Conservation (phyloP, 1,284 basidiomycete species). For the Pisolithus thermaeus region DNA sequence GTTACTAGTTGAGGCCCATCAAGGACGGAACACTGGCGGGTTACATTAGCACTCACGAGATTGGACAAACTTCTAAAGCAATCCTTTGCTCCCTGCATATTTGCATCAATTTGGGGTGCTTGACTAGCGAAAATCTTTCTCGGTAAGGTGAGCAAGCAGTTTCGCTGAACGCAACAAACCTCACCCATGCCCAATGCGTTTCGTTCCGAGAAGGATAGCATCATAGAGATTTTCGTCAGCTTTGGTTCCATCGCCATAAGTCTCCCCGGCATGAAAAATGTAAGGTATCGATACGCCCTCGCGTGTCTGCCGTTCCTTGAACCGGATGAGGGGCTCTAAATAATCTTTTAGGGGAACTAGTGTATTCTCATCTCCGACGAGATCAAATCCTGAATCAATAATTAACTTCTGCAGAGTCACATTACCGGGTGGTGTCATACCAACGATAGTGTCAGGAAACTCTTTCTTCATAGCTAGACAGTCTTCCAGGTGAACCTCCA, state of each 20-base stretch:
- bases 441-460: conserved; percentile 69
- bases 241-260: conserved; percentile 62
- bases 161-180: conserved; percentile 6
- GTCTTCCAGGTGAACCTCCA: conserved; percentile 67
- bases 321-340: conserved; percentile 54
- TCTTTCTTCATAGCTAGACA: conserved; percentile 68
- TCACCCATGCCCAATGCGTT: conserved; percentile 75
- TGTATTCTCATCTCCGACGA: conserved; percentile 72
- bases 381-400: conserved; percentile 57
- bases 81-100: conserved; percentile 59
- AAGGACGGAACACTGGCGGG: conserved; percentile 8
- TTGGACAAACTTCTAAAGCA: conserved; percentile 65
- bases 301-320: conserved; percentile 52
- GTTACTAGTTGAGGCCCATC: conserved; percentile 37
- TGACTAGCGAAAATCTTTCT: conserved; percentile 60
- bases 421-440: conserved; percentile 27
- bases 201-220: conserved; percentile 70
- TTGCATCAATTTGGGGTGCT: conserved; percentile 67
- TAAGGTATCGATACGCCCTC: conserved; percentile 66
- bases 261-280: conserved; percentile 78
- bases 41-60: conserved; percentile 47
- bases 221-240: conserved; percentile 76
- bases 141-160: conserved; percentile 1
- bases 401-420: background rate
- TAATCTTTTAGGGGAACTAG: conserved; percentile 61